These are phyloP conservation scores for Edaphochlamys debaryana DNA, from an alignment of 139 green algal species.

Conservation along the genomic window DNA sequence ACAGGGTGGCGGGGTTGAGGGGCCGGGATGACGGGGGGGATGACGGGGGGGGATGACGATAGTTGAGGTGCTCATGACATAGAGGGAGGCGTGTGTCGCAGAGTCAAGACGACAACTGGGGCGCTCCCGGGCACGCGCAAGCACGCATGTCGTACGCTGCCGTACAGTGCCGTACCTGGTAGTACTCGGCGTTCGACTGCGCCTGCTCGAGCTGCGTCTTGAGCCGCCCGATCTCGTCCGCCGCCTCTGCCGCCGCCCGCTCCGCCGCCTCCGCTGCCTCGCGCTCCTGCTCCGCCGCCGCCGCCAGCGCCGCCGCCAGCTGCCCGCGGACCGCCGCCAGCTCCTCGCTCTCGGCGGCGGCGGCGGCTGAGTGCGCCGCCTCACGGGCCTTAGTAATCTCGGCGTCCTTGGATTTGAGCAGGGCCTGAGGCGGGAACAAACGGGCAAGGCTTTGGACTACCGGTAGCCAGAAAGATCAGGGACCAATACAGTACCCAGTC, in stretches of 20 bases:
- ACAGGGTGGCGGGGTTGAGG: no score
- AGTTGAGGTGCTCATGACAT: no score
- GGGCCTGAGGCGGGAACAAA: not conserved
- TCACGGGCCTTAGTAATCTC: slow-evolving; percentile 50
- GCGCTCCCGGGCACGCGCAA: no score
- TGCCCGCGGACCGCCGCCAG: slow-evolving; percentile 25
- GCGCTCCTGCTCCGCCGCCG: slow-evolving; percentile 24
- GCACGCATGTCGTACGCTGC: no score
- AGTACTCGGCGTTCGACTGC: slow-evolving; percentile 17
- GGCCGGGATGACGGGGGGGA: no score
- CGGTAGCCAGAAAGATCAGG: no score
- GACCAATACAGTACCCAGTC: no score
- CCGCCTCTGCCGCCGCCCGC: slow-evolving; percentile 42
- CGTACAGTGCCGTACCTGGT: not conserved
- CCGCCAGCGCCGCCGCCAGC: slow-evolving; percentile 25
- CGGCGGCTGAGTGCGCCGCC: slow-evolving; percentile 15
- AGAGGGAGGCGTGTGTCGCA: no score
- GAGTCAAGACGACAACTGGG: no score
- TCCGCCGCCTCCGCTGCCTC: slow-evolving; percentile 44
- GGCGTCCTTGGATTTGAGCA: slow-evolving; percentile 60
- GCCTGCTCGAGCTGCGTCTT: slow-evolving; percentile 1
- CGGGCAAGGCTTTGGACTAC: no score
- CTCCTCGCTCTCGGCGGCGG: slow-evolving; percentile 29
- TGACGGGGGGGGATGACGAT: no score
- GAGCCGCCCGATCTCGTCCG: slow-evolving; percentile 20